Evolutionary conservation across 2,329 filamentous ascomycete species (phyloP), one percentile per base, ranked within the genome.

Genomic region (Hortaea werneckii): DNA sequence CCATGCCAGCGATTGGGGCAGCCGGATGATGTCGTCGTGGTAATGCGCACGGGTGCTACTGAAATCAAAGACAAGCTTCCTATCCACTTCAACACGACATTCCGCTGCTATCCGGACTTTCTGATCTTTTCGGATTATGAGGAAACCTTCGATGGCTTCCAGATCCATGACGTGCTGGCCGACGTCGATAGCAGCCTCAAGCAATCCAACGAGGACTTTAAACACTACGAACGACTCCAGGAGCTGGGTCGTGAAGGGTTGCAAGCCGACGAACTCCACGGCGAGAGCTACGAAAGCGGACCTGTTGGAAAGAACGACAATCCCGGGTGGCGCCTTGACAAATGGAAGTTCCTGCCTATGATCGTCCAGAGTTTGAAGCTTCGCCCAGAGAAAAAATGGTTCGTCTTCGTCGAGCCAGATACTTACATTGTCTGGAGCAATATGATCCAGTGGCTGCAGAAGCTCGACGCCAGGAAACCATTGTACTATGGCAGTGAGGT

Each of bases 91-190:
- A 58, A 67, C 42, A 76, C 74, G 1, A 76, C 75, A 0, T 65
- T 80, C 20, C 66, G 67, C 50, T 80, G 77, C 62, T 68, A 76
- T 37, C 71, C 74, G 29, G 64, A 78, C 58, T 74, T 72, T 44
- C 68, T 73, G 42, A 72, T 81, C 54, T 79, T 77, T 62, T 80
- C 77, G 49, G 78, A 80, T 58, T 74, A 74, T 44, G 69, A 71
- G 27, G 71, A 76, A 57, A 60, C 68, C 7, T 71, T 79, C 41
- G 64, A 69, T 7, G 75, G 75, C 29, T 44, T 55, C 32, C 43
- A 58, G 12, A 50, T 61, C 6, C 51, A 57, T 40, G 66, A 70
- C 46, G 66, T 64, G 11, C 58, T 70, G 10, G 57, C 55, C 37
- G 51, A 58, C 7, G 58, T 65, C 13, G 48, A 56, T 6, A 41